Conservation (phyloP, 257 asterid species). For the Primulina tabacum region DNA sequence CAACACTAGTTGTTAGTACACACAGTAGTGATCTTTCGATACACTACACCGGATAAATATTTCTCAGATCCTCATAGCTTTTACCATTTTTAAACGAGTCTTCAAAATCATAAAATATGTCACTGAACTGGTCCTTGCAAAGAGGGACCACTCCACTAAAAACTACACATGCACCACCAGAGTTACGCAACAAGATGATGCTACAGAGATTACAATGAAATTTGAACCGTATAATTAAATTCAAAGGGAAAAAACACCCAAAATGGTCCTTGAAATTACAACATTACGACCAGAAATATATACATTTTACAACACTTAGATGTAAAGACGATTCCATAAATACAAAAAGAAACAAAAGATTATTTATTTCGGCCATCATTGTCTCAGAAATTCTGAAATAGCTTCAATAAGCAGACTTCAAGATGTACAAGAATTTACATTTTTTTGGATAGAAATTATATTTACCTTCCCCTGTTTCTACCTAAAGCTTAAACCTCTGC, state of each 20-base stretch:
- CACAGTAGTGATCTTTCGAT: background rate
- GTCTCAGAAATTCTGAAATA: constrained; percentile 16
- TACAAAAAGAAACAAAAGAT: background rate
- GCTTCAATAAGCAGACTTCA: constrained; percentile 23
- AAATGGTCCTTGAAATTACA: background rate
- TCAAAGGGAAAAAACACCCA: background rate
- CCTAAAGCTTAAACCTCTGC: constrained; percentile 50
- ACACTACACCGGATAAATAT: too few relatives aligned
- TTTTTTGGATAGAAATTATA: constrained; percentile 21
- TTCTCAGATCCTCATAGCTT: background rate
- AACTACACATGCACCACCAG: too few relatives aligned
- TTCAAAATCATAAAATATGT: too few relatives aligned
- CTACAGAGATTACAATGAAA: background rate
- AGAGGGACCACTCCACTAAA: too few relatives aligned
- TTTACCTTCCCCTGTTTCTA: constrained; percentile 17
- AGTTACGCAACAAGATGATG: too few relatives aligned
- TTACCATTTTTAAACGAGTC: background rate
- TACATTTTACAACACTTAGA: background rate
- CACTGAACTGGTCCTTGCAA: too few relatives aligned
- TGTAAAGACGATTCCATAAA: background rate
- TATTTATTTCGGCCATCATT: constrained; percentile 22
- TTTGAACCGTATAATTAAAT: background rate
- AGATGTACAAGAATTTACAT: constrained; percentile 47
- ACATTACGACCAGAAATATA: background rate
- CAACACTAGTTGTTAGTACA: background rate